A percentile compares a stretch with the other conserved stretches of the same genome.
These are phyloP conservation scores for Gossypium davidsonii DNA, from an alignment of 441 rosid species.

Conservation along the genomic window DNA sequence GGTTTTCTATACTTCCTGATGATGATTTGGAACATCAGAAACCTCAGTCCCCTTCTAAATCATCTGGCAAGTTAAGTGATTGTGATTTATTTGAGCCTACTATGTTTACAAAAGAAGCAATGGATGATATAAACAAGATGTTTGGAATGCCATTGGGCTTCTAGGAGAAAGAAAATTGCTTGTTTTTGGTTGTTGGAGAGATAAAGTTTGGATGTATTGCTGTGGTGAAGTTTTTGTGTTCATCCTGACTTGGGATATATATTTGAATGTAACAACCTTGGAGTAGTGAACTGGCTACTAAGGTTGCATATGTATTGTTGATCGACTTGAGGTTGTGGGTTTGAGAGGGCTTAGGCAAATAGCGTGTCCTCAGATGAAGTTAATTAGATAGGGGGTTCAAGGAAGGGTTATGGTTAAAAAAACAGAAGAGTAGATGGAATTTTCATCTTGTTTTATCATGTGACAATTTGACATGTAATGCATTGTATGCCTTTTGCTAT, in stretches of 20 bases:
- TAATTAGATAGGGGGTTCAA: neutral
- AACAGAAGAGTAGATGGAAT: neutral
- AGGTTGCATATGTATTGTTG: neutral
- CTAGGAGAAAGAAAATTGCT: slow-evolving; percentile 16
- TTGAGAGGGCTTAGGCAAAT: neutral
- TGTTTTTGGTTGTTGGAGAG: neutral
- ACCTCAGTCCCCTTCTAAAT: slow-evolving; percentile 22
- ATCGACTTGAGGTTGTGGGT: neutral
- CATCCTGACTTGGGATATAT: neutral
- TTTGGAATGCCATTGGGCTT: slow-evolving; percentile 75
- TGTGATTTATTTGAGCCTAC: slow-evolving; percentile 72
- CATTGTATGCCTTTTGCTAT: slow-evolving; percentile 5
- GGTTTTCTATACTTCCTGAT: slow-evolving; percentile 72
- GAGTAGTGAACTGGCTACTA: neutral
- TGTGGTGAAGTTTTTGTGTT: neutral
- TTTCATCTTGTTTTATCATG: neutral
- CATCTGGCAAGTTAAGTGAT: slow-evolving; percentile 29
- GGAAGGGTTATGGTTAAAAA: neutral
- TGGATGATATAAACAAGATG: slow-evolving; percentile 81
- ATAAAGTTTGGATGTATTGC: neutral
- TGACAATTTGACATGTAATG: neutral
- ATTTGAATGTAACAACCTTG: slow-evolving; percentile 4
- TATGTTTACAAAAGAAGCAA: slow-evolving; percentile 65
- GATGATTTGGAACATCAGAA: slow-evolving; percentile 45
- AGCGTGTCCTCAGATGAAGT: neutral